Evolutionary conservation across 169 alveolate genomes (phyloP).

Genomic region (Plasmodium gonderi): DNA sequence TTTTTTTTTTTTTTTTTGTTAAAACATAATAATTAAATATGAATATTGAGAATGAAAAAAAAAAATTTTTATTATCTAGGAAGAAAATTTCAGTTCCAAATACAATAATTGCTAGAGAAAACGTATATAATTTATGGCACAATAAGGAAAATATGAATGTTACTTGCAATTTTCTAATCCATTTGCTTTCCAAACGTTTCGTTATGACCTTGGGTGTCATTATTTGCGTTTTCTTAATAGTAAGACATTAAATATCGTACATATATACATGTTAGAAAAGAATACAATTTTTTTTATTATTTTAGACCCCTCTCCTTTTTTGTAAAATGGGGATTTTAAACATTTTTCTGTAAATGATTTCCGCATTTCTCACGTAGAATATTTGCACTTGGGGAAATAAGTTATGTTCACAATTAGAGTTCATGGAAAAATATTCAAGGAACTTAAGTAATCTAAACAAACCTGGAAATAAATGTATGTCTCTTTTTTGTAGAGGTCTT

Average conservation of each 20-base stretch:
- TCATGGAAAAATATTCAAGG: neutral
- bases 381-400: neutral
- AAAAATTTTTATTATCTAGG: neutral
- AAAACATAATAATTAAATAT: neutral
- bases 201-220: neutral
- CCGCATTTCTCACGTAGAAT: neutral
- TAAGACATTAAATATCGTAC: neutral
- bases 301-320: neutral
- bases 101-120: neutral
- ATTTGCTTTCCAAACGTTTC: neutral
- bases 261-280: neutral
- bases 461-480: neutral
- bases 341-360: neutral
- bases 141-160: neutral
- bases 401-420: neutral
- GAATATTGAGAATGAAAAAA: neutral
- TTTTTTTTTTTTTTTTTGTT: neutral
- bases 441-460: neutral
- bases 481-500: neutral
- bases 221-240: neutral
- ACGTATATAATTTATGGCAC: neutral
- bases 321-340: neutral
- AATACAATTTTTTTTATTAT: neutral
- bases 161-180: neutral
- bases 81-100: neutral